Evolutionary conservation across 768 basidiomycete species (phyloP), one percentile per base, ranked within the genome.

Genomic region (Ephemerocybe angulata): DNA sequence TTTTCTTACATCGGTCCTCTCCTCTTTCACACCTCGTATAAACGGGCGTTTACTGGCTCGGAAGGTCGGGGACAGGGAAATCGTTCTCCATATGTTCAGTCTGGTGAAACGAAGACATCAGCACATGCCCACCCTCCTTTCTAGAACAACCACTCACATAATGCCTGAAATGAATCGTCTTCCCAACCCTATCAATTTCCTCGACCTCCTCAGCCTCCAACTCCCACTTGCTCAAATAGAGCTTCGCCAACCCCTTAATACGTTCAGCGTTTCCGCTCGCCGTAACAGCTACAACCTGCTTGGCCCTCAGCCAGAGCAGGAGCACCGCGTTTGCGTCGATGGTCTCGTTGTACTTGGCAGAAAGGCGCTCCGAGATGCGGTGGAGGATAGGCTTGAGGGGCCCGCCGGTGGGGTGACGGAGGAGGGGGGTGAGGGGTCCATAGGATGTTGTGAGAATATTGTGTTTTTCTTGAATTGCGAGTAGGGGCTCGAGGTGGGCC

Each of bases 351-450:
- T 58, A 46, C 2, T 52, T 50, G 10, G 57, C 42, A 2, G 66
- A 62, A 28, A 72, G 33, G 1, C 71, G 65, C 3, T 60, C 56
- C 2, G 71, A 66, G 53, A 78, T 70, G 29, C 65, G 59, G 33
- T 66, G 58, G 15, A 77, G 63, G n/a, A 76, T 58, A 15, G 72
- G 70, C 37, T 72, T 72, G 30, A 74, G 61, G 10, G 75, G 72
- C 11, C 72, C 71, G 15, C 70, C 70, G 10, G 67, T 70, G 4
- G 67, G 62, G 56, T 72, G 70, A n/a, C 72, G 70, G 5, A 74
- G 54, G 40, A 73, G 46, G 4, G 76, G 73, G 8, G 72, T 69
- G 4, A 78, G 63, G 7, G 66, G 60, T 1, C 73, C 72, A 58
- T 67, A 78, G 0, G 75, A 70, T 28, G 68, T 66, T 1, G 72